These are phyloP conservation scores for Phytophthora foliorum DNA, from an alignment of 352 stramenopile genomes.

Conservation along the genomic window DNA sequence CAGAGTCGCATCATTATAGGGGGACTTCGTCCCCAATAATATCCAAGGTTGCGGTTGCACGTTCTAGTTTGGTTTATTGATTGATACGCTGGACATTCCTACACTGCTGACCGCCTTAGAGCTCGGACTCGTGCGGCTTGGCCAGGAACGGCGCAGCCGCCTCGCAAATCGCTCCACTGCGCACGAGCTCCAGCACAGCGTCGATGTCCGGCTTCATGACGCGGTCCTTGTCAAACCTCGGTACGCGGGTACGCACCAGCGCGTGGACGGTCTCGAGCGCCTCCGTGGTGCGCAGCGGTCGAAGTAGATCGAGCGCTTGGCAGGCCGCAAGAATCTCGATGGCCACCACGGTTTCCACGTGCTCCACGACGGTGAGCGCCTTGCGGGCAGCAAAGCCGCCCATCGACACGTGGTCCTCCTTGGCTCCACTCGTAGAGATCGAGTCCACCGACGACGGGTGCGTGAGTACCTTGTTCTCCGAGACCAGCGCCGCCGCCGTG, in stretches of 20 bases:
- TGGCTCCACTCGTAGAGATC: constrained; percentile 88
- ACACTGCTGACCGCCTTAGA: constrained; percentile 32
- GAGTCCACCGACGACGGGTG: constrained; percentile 91
- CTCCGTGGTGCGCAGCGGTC: constrained; percentile 83
- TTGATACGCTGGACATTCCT: constrained; percentile 2
- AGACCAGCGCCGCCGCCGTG: constrained; percentile 87
- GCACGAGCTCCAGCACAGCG: constrained; percentile 80
- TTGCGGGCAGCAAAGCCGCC: constrained; percentile 87
- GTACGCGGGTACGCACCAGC: constrained; percentile 74
- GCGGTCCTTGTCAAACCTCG: constrained; percentile 81
- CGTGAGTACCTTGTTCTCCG: constrained; percentile 92
- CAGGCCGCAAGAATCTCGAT: constrained; percentile 91
- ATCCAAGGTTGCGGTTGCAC: no score
- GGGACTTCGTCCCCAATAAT: no score
- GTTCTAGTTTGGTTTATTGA: constrained; percentile 1
- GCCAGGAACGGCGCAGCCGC: constrained; percentile 66
- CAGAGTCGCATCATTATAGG: no score
- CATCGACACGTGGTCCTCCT: constrained; percentile 94
- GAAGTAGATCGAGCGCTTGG: constrained; percentile 89
- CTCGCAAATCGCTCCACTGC: constrained; percentile 72
- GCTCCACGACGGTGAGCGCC: constrained; percentile 85
- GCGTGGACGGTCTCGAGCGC: constrained; percentile 83
- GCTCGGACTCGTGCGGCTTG: constrained; percentile 53
- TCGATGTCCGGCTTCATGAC: constrained; percentile 93
- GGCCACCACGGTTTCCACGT: constrained; percentile 89